phyloP scores from a whole-genome alignment of 805 yeast genomes.

The Candida ortonii region DNA sequence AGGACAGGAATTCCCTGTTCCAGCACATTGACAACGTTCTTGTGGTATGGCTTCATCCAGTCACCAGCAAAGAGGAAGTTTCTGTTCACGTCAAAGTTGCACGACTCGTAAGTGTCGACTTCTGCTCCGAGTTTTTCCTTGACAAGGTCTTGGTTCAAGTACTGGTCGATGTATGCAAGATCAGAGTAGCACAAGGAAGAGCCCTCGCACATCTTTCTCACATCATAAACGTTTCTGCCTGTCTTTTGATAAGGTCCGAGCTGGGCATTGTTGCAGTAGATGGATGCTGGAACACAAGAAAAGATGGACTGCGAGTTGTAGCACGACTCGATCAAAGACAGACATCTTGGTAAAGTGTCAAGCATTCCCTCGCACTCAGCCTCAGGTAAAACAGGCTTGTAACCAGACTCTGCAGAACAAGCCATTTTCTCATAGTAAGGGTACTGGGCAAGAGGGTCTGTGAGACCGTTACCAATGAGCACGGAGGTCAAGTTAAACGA shows the following conservation, averaged over 20 bases:
- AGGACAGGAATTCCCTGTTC: slow-evolving; percentile 73
- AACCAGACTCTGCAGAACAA: slow-evolving; percentile 80
- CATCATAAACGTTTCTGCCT: slow-evolving; percentile 63
- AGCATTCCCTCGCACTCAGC: slow-evolving; percentile 67
- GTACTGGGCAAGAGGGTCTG: slow-evolving; percentile 79
- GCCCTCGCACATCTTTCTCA: slow-evolving; percentile 51
- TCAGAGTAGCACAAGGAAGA: slow-evolving; percentile 53
- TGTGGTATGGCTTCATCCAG: slow-evolving; percentile 63
- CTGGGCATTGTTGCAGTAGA: slow-evolving; percentile 61
- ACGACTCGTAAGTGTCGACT: slow-evolving; percentile 46
- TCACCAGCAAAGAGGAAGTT: slow-evolving; percentile 60
- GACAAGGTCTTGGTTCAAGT: slow-evolving; percentile 52
- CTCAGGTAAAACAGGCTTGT: slow-evolving; percentile 67
- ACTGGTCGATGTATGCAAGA: slow-evolving; percentile 47
- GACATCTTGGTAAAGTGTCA: slow-evolving; percentile 61
- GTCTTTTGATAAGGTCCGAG: slow-evolving; percentile 56
- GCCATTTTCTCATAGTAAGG: slow-evolving; percentile 89
- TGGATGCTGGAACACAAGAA: slow-evolving; percentile 62
- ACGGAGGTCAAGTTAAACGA: slow-evolving; percentile 71
- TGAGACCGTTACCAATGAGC: slow-evolving; percentile 89
- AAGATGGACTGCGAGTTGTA: slow-evolving; percentile 56
- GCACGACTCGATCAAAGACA: slow-evolving; percentile 59
- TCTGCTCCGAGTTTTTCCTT: slow-evolving; percentile 57
- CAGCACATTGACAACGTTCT: slow-evolving; percentile 53
- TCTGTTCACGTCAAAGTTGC: slow-evolving; percentile 49